A percentile compares a stretch with the other conserved stretches of the same genome.
phyloP scores from a whole-genome alignment of 345 rosid genomes.

The Reutealis trisperma region DNA sequence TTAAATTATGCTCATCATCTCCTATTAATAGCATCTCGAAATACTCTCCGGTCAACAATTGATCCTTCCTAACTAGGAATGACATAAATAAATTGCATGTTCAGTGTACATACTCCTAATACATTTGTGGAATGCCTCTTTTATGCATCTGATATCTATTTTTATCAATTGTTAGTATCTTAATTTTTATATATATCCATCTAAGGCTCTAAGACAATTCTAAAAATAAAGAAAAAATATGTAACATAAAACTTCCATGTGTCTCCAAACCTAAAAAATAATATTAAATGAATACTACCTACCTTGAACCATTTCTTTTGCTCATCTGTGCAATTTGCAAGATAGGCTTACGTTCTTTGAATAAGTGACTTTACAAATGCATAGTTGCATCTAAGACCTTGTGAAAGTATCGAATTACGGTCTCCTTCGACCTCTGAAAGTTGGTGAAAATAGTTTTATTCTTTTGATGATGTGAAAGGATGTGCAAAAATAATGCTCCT shows the following conservation, averaged over 20 bases:
- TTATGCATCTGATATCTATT: neutral
- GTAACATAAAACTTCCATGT: neutral
- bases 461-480: too few species aligned
- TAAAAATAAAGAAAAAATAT: too few species aligned
- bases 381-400: neutral
- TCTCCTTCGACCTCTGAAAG: neutral
- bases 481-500: neutral
- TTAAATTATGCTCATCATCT: too few species aligned
- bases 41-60: neutral
- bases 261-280: neutral
- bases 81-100: conserved; percentile 4
- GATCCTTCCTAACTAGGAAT: neutral
- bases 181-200: conserved; percentile 12
- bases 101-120: neutral
- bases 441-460: neutral
- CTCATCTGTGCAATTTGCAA: conserved; percentile 1
- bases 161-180: neutral
- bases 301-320: conserved; percentile 18
- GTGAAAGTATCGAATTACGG: neutral
- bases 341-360: neutral
- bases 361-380: neutral
- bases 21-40: neutral
- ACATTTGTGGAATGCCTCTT: neutral
- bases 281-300: neutral
- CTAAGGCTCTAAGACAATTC: conserved; percentile 19